Evolutionary conservation across 257 asterid genomes (phyloP).

Genomic region (Buddleja alternifolia): DNA sequence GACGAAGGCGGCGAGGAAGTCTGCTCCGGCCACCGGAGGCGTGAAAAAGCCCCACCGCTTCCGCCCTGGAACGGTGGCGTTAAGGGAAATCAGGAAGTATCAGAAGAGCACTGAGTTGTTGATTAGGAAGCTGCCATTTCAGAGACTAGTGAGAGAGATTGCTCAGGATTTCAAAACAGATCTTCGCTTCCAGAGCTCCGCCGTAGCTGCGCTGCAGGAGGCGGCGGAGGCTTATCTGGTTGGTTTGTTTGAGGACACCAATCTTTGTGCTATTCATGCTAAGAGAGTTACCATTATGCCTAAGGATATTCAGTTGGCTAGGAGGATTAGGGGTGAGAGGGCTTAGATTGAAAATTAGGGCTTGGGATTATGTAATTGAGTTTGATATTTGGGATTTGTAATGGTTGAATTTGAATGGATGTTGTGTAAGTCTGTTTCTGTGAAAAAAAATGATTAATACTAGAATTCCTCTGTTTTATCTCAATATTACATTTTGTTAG

Average conservation of each 20-base stretch:
- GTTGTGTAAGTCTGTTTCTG: too few relatives aligned
- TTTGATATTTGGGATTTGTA: too few relatives aligned
- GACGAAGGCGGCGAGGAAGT: conserved; percentile 43
- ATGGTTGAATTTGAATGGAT: too few relatives aligned
- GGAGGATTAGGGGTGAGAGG: conserved; percentile 46
- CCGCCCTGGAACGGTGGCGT: conserved; percentile 44
- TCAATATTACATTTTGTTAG: too few relatives aligned
- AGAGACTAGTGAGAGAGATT: conserved; percentile 42
- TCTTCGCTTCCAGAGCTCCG: conserved; percentile 43
- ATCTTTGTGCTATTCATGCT: conserved; percentile 41
- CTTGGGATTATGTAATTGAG: not conserved
- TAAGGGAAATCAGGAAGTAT: conserved; percentile 42
- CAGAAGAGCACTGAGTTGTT: conserved; percentile 42
- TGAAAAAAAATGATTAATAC: too few relatives aligned
- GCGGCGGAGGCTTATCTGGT: conserved; percentile 48
- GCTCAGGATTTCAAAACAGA: conserved; percentile 46
- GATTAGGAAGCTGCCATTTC: conserved; percentile 40
- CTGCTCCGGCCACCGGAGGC: conserved; percentile 44
- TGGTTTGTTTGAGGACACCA: conserved; percentile 41
- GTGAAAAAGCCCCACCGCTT: conserved; percentile 47
- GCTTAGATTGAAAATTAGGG: conserved; percentile 25
- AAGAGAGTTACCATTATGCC: conserved; percentile 44
- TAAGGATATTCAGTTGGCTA: conserved; percentile 41
- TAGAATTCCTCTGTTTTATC: too few relatives aligned
- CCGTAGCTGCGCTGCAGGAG: conserved; percentile 43